Percentiles rank a stretch among this genome's conserved stretches.
phyloP scores from a whole-genome alignment of 1,284 basidiomycete species.

The Moesziomyces globuligerus region DNA sequence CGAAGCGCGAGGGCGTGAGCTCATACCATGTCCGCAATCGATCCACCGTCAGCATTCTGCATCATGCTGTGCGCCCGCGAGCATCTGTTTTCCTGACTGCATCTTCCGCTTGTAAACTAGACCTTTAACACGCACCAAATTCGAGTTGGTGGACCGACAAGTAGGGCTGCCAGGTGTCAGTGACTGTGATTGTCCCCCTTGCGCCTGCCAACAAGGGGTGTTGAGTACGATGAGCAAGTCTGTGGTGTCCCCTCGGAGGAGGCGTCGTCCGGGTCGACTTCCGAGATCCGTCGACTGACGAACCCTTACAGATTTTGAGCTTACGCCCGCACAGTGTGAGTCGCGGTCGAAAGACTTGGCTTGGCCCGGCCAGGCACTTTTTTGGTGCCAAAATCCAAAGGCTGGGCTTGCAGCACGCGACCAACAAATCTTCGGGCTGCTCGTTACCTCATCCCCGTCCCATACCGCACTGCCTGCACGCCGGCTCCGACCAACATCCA shows the following conservation, averaged over 20 bases:
- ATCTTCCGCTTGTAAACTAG: conserved; percentile 35
- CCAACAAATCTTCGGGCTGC: conserved; percentile 13
- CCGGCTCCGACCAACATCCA: background rate
- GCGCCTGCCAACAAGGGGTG: too few species aligned
- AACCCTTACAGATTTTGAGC: background rate
- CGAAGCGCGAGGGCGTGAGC: conserved; percentile 3
- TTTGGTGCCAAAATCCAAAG: conserved; percentile 1
- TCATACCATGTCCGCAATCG: background rate
- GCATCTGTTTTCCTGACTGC: background rate
- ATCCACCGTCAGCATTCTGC: background rate
- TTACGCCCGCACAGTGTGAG: too few species aligned
- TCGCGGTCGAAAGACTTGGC: background rate
- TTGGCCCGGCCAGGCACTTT: background rate
- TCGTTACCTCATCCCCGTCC: conserved; percentile 20
- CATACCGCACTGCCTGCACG: background rate
- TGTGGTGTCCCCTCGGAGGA: too few species aligned
- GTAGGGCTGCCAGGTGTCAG: too few species aligned
- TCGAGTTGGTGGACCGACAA: conserved; percentile 7
- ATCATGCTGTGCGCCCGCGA: background rate
- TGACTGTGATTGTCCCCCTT: too few species aligned
- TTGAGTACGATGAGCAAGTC: too few species aligned
- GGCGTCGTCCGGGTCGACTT: too few species aligned
- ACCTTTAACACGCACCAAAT: background rate
- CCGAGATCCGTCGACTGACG: conserved; percentile 12
- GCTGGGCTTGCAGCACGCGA: conserved; percentile 20